A percentile compares a stretch with the other conserved stretches of the same genome.
Conservation (phyloP, 2,329 filamentous ascomycete species). For the Didymellaceae sp. region DNA sequence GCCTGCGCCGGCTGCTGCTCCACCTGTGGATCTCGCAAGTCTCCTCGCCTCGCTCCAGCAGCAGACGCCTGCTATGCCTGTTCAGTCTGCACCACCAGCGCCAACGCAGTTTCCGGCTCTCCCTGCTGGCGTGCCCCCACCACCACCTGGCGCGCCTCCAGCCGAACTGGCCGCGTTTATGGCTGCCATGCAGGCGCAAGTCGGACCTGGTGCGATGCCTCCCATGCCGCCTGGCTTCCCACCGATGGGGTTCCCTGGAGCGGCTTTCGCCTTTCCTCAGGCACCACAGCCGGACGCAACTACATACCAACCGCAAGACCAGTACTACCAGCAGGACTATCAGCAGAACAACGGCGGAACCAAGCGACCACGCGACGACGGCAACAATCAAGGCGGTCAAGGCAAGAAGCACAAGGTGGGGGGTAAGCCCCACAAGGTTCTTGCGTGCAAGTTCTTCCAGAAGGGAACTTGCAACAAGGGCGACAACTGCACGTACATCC, state of each 20-base stretch:
- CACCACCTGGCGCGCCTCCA: conserved; percentile 23
- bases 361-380: conserved; percentile 47
- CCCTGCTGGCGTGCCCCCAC: conserved; percentile 21
- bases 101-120: conserved; percentile 23
- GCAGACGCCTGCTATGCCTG: conserved; percentile 3
- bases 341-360: conserved; percentile 40
- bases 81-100: conserved; percentile 17
- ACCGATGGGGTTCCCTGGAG: conserved; percentile 20
- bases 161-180: conserved; percentile 35
- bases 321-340: conserved; percentile 37
- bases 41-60: conserved; percentile 40
- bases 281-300: conserved; percentile 17
- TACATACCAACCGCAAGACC: conserved; percentile 24
- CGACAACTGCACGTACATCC: conserved; percentile 75
- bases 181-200: conserved; percentile 28
- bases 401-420: conserved; percentile 57
- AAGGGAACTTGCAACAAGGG: conserved; percentile 76
- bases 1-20: conserved; percentile 23
- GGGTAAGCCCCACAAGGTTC: conserved; percentile 46
- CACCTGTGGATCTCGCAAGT: conserved; percentile 31
- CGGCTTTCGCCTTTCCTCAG: conserved; percentile 27
- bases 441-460: conserved; percentile 71
- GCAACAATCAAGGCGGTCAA: conserved; percentile 48
- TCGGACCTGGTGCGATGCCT: conserved; percentile 13
- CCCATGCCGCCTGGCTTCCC: conserved; percentile 30